Percentiles rank a stretch among this genome's conserved stretches.
Evolutionary conservation across 2,329 filamentous ascomycete species (phyloP).

Genomic region (Thielaviopsis populi): DNA sequence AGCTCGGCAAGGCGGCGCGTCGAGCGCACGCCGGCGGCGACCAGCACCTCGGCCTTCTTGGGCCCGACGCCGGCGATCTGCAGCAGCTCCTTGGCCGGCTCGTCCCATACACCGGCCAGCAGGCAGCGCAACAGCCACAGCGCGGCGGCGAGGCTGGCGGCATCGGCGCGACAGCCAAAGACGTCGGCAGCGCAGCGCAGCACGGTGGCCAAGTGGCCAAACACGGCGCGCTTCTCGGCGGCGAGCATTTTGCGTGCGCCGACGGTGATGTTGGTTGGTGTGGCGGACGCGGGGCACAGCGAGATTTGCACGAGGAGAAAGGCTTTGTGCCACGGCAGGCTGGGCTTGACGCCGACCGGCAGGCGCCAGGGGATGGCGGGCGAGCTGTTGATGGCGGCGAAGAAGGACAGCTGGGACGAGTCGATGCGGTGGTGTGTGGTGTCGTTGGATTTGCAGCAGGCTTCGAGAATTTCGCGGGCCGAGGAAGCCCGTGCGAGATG

Average conservation of each 20-base stretch:
- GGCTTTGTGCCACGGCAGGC: constrained; percentile 48
- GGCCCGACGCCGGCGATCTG: constrained; percentile 69
- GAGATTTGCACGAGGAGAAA: constrained; percentile 54
- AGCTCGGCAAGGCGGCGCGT: constrained; percentile 54
- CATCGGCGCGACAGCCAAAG: constrained; percentile 37
- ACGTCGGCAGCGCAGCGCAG: constrained; percentile 28
- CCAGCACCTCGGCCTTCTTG: constrained; percentile 59
- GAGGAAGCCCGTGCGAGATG: constrained; percentile 16
- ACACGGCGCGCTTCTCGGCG: constrained; percentile 23
- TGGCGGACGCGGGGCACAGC: constrained; percentile 45
- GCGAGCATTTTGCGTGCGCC: constrained; percentile 17
- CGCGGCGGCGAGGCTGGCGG: constrained; percentile 49
- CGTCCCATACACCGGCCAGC: constrained; percentile 65
- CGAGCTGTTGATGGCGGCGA: constrained; percentile 27
- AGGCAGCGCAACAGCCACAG: constrained; percentile 68
- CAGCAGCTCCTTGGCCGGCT: constrained; percentile 62
- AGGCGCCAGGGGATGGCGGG: constrained; percentile 28
- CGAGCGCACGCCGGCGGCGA: constrained; percentile 51
- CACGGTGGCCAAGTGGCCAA: constrained; percentile 24
- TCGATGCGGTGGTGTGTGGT: constrained; percentile 27
- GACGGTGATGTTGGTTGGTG: constrained; percentile 32
- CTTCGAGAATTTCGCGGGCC: constrained; percentile 24
- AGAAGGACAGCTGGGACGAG: constrained; percentile 25
- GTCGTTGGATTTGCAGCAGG: constrained; percentile 27
- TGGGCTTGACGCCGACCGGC: constrained; percentile 11